Evolutionary conservation across 2,329 filamentous ascomycete genomes (phyloP), one percentile per base, ranked within the genome.

Genomic region (Aureobasidium sp.): DNA sequence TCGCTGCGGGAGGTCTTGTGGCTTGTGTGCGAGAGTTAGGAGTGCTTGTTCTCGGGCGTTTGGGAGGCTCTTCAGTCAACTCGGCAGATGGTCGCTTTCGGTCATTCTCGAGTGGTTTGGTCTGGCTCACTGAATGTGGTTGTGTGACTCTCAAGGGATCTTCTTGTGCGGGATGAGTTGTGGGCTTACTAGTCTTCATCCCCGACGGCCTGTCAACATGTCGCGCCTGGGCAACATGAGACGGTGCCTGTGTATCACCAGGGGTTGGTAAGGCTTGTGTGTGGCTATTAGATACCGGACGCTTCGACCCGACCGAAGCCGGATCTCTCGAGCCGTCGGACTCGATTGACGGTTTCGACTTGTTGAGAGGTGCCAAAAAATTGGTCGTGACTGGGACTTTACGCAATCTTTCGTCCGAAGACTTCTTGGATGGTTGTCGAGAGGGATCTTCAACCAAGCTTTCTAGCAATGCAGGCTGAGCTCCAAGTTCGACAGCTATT

Each of bases 401-500:
- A 13, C 16, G 25, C 2, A 45, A 25, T 25, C 14, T 45, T 6
- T 10, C 6, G 9, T n/a, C 3, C 0, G 6, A 9, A n/a, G 21
- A 27, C 14, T 48, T 30, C 14, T 30, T n/a, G 2, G 27, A 8
- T 10, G 10, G 14, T 10, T 30, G 45, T 32, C n/a, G 13, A n/a
- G 27, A 3, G 8, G 2, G 14, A 2, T 32, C 27, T 5, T n/a
- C 27, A 2, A n/a, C 13, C 27, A 48, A 2, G 9, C 21, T 21
- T 21, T 21, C 21, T 21, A 1, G 21, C 1, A 30, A n/a, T 6
- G 2, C 6, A n/a, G 27, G 5, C 7, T 48, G 14, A n/a, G 27
- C 7, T n/a, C 0, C 1, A 2, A 4, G 3, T 32, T 32, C 14
- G 14, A 48, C 27, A n/a, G 1, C 1, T 2, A 2, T n/a, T 2